Base-by-base conservation (phyloP, 805 yeast species). In the Scheffersomyces ergatensis region DNA sequence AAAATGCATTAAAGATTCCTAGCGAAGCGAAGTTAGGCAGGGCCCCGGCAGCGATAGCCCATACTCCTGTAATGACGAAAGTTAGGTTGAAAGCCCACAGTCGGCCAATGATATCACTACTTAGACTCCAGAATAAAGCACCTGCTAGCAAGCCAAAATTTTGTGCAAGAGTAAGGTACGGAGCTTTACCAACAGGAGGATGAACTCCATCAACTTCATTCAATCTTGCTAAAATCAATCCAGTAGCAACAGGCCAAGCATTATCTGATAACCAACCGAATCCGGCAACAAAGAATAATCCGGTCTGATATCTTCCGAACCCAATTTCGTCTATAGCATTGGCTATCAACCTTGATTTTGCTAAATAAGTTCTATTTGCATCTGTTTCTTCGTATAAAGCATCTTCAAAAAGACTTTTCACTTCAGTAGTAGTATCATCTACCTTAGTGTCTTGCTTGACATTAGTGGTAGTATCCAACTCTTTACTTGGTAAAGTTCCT, bases 231-330 rank as follows among this genome's bases (percentile, higher is more conserved):
- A 65, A 42, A 13, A 67, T 59, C 36, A 65, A 56, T 14, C 63
- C 48, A 1, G 65, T 60, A 5, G 62, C 70, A 12, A 63, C 53
- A 7, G 73, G 73, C 63, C 70, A 67, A 2, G 66, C 65, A 44
- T 67, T 67, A 44, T 67, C 72, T 9, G 70, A 77, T 8, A 79
- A 72, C 57, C 78, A 78, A 20, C 83, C 83, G 58, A 76, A 71
- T 4, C 83, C 83, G 20, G 78, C 78, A n/a, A 78, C 60, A 44
- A 69, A 64, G 48, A 78, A 77, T 7, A 77, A 55, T 44, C 76
- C 70, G 38, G 61, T 57, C 46, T 78, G 83, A 49, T 75, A 76
- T 47, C 43, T 58, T 34, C 72, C 73, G 62, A 63, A 67, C 2
- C 72, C 73, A 23, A 66, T 59, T 21, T 57, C 58, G 43, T 65